Evolutionary conservation across 305 asterid species (phyloP).

Genomic region (Plantago coronopus): DNA sequence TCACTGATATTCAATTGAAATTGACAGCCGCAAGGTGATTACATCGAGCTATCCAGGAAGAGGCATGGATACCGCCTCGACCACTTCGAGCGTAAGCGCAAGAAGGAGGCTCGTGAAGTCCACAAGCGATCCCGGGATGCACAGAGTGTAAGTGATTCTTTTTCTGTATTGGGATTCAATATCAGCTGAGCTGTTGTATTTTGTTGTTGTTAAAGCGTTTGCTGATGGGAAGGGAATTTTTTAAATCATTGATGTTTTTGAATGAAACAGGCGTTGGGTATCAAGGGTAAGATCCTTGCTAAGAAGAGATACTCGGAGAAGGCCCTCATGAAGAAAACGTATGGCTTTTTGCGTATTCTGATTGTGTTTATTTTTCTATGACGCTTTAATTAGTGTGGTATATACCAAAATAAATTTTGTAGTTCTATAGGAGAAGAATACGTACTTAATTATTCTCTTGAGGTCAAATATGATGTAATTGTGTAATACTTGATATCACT

Average conservation of each 20-base stretch:
- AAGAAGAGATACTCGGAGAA: constrained; percentile 86
- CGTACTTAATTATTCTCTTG: no score
- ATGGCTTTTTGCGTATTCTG: constrained; percentile 15
- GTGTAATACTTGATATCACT: background rate
- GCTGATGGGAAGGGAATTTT: background rate
- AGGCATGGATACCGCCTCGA: constrained; percentile 88
- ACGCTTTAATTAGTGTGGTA: background rate
- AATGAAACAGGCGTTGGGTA: constrained; percentile 67
- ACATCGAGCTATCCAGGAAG: constrained; percentile 83
- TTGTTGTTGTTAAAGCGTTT: constrained; percentile 2
- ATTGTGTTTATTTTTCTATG: background rate
- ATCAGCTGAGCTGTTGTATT: background rate
- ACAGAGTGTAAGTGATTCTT: constrained; percentile 42
- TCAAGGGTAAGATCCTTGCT: constrained; percentile 80
- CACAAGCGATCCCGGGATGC: constrained; percentile 77
- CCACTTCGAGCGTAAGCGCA: constrained; percentile 84
- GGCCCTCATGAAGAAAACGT: constrained; percentile 92
- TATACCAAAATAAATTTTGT: constrained; percentile 1
- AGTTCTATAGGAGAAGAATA: no score
- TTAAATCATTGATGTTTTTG: constrained; percentile 13
- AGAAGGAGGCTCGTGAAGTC: constrained; percentile 97
- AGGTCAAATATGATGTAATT: no score
- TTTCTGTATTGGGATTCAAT: background rate
- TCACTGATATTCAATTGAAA: background rate
- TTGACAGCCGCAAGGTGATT: constrained; percentile 96